Base-by-base conservation (phyloP, 2,329 filamentous ascomycete genomes). In the Raffaelea ambrosiae region DNA sequence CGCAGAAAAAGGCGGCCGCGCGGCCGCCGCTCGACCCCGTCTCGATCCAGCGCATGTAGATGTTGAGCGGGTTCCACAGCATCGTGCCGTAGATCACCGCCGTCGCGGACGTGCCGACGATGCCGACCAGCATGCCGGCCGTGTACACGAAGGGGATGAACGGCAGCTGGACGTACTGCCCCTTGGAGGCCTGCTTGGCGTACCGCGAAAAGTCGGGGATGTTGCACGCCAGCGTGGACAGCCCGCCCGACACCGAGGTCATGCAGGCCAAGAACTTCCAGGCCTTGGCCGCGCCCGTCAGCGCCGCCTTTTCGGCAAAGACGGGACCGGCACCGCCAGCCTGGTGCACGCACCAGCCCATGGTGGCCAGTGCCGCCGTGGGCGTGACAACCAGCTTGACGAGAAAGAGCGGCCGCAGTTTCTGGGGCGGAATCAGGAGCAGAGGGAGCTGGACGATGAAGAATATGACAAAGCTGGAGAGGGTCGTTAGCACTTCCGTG, bases 281-380 rank as follows among this genome's bases (percentile, higher is more conserved):
- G 18, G 48, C 43, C 29, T 29, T 35, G 18, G 44, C 31, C 4
- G 36, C 40, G 3, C 46, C 51, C 16, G 43, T 40, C 11, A 46
- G 26, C 10, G 23, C 23, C 3, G 40, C 43, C 10, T 36, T 11
- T 14, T 48, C n/a, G 21, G 40, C 20, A 23, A 47, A 44, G 40
- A 47, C 40, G 31, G 40, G 44, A 2, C 43, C 47, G 13, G 45
- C 35, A 16, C 47, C 43, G 21, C 47, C 47, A n/a, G 49, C 74
- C 26, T 85, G 79, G 38, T 87, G 81, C 26, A 95, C 74, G 3
- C 87, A 79, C 89, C 89, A 95, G 58, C 87, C 84, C 64, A 95
- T 57, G 22, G 54, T 58, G 35, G 55, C 54, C 5, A 43, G 33
- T 3, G 46, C 46, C 4, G 46, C 46, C 3, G 18, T 31, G 14